Base-by-base conservation (phyloP, 2,329 filamentous ascomycete genomes). In the Colletotrichum paranaense region DNA sequence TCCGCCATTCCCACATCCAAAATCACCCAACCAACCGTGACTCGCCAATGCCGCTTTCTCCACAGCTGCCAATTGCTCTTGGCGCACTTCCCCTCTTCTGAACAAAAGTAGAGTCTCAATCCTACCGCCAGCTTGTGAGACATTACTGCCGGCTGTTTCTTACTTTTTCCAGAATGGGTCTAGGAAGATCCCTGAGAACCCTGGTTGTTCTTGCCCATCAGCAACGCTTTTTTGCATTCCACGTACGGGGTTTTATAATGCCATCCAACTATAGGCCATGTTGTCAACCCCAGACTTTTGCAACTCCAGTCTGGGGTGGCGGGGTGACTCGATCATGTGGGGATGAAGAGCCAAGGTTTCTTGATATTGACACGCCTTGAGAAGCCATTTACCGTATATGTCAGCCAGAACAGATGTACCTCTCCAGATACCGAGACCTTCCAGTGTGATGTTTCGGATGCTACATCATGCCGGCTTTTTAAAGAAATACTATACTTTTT, bases 31-130 rank as follows among this genome's bases (percentile, higher is more conserved):
- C 68, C 64, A 68, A 68, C 57, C 57, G 62, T 14, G 19, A 5
- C 5, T n/a, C 11, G 8, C 7, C 68, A 68, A 72, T 68, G 63
- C 56, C 68, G 68, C 68, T 57, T 19, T 62, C 68, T 49, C 68
- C 69, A 49, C 69, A 72, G 42, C 42, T 22, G 30, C 42, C 28
- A 22, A 35, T 6, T 53, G 14, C 1, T 28, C 42, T 72, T 72
- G 59, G 58, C 52, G 68, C 16, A 26, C 8, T 32, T 12, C 42
- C 53, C 9, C 5, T 6, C n/a, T 19, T 14, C 2, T 16, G 5
- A 16, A 32, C 14, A 8, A 9, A 1, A 8, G 12, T 28, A 55
- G 9, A 55, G 52, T 55, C 11, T n/a, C 12, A 14, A 16, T 42
- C 12, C 35, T 16, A 42, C 5, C 12, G 14, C 11, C 7, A 55